phyloP scores from a whole-genome alignment of 129 eudicot genomes.

The Sambucus nigra region DNA sequence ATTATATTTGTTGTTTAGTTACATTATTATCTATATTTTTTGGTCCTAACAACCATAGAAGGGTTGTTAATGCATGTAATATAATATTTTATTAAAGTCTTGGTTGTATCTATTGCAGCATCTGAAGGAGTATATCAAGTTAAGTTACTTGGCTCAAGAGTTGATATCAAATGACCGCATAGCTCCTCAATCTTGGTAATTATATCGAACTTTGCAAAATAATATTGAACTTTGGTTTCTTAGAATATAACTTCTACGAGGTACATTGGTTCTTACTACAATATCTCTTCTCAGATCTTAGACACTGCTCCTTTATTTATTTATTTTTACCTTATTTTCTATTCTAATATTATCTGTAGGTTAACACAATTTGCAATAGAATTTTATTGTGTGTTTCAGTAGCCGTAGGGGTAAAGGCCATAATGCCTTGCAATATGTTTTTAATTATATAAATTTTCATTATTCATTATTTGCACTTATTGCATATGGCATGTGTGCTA shows the following conservation, averaged over 20 bases:
- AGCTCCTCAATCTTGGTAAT: constrained; percentile 94
- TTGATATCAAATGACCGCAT: constrained; percentile 88
- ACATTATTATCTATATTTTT: too few species aligned
- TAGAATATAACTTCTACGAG: not conserved
- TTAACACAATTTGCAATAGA: too few species aligned
- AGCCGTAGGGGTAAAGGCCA: not conserved
- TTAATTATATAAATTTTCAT: not conserved
- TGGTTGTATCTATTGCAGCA: too few species aligned
- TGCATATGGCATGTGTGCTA: constrained; percentile 71
- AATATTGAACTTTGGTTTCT: too few species aligned
- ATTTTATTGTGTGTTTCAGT: not conserved
- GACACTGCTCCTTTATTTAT: not conserved
- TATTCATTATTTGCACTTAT: too few species aligned
- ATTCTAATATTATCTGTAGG: not conserved
- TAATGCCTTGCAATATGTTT: too few species aligned
- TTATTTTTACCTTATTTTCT: not conserved
- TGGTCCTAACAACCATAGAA: too few species aligned
- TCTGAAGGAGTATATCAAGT: constrained; percentile 90
- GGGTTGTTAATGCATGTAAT: too few species aligned
- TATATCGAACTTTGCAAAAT: constrained; percentile 5
- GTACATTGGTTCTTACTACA: not conserved
- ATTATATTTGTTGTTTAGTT: too few species aligned
- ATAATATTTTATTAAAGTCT: too few species aligned
- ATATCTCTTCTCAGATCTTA: not conserved
- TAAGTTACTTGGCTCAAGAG: constrained; percentile 95